Evolutionary conservation across 768 basidiomycete genomes (phyloP).

Genomic region (Coprinopsis cinerea): DNA sequence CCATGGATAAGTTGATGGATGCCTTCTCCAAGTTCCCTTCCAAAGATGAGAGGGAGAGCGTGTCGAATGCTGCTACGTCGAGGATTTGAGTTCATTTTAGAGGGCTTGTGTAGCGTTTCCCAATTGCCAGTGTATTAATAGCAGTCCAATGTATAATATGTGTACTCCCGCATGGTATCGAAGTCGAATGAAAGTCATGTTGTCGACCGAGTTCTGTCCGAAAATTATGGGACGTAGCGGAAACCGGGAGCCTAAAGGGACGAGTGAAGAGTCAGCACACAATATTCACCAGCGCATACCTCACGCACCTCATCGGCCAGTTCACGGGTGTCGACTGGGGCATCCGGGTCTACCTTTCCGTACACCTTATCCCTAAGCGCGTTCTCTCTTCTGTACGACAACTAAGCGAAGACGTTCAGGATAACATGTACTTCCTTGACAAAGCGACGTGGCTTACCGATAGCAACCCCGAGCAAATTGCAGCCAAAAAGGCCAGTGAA

Average conservation of each 20-base stretch:
- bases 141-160: too few species aligned
- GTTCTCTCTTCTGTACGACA: slow-evolving; percentile 62
- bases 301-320: slow-evolving; percentile 57
- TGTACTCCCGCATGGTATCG: too few species aligned
- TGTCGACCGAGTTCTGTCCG: background rate
- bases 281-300: background rate
- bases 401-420: slow-evolving; percentile 28
- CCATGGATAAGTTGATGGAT: slow-evolving; percentile 57
- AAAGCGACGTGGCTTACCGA: slow-evolving; percentile 29
- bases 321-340: slow-evolving; percentile 54
- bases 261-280: background rate
- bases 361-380: slow-evolving; percentile 44
- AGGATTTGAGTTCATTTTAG: background rate
- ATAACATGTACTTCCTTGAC: background rate
- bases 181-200: background rate
- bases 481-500: slow-evolving; percentile 52
- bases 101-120: too few species aligned
- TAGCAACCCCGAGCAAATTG: slow-evolving; percentile 44
- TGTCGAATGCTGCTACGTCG: background rate
- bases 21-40: slow-evolving; percentile 26
- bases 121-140: too few species aligned
- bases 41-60: background rate
- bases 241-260: slow-evolving; percentile 48
- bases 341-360: slow-evolving; percentile 42
- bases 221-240: slow-evolving; percentile 47